Conservation (phyloP, 108 stramenopile species). For the Cylindrotheca closterium region DNA sequence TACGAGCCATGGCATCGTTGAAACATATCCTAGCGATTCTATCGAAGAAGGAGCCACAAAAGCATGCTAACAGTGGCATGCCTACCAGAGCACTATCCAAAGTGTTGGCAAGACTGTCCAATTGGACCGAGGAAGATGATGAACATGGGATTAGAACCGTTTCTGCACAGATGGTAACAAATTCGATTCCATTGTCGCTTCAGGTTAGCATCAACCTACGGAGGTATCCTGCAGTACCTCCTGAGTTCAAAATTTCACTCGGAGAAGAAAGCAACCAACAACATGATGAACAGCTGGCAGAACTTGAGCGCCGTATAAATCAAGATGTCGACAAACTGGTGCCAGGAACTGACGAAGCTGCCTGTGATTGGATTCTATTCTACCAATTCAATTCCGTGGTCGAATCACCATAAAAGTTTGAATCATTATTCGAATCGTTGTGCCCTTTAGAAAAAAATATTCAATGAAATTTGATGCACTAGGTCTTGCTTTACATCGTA, state of each 20-base stretch:
- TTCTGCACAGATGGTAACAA: constrained; percentile 43
- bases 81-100: constrained; percentile 14
- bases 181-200: constrained; percentile 38
- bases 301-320: constrained; percentile 54
- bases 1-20: constrained; percentile 57
- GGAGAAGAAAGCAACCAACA: constrained; percentile 24
- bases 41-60: constrained; percentile 12
- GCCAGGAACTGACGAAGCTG: constrained; percentile 39
- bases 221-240: constrained; percentile 58
- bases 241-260: constrained; percentile 19
- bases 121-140: constrained; percentile 27
- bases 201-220: constrained; percentile 42
- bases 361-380: constrained; percentile 72
- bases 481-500: too few species aligned
- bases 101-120: constrained; percentile 31
- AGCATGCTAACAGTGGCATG: constrained; percentile 2
- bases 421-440: too few species aligned
- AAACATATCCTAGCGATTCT: constrained; percentile 34
- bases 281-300: constrained; percentile 43
- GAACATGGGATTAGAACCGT: neutral
- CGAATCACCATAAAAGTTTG: too few species aligned
- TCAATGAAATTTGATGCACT: too few species aligned
- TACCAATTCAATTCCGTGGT: constrained; percentile 51
- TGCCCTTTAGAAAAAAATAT: too few species aligned
- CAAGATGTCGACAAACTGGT: constrained; percentile 49